Percentiles rank a stretch among this genome's conserved stretches.
Evolutionary conservation across 306 rosid species (phyloP).

Genomic region (Neltuma alba): DNA sequence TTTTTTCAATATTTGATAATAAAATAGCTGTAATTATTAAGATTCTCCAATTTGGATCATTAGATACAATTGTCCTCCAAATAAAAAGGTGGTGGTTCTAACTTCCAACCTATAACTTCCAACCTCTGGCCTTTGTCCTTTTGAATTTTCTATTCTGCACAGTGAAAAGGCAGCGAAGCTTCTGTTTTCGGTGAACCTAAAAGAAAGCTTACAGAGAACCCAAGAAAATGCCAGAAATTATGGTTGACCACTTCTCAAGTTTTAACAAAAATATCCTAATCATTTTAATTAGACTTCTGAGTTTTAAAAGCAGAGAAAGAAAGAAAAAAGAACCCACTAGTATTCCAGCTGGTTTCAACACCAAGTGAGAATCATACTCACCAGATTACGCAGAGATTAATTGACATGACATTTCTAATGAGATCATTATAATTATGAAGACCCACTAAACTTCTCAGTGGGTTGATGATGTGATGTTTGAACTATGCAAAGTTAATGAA

Average conservation of each 20-base stretch:
- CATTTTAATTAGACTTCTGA: conserved; percentile 59
- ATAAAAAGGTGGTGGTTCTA: conserved; percentile 47
- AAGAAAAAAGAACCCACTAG: conserved; percentile 49
- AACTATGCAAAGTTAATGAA: conserved; percentile 40
- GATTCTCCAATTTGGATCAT: neutral
- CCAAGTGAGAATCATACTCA: conserved; percentile 64
- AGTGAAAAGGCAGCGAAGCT: conserved; percentile 72
- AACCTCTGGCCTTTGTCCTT: conserved; percentile 1
- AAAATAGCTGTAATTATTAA: neutral
- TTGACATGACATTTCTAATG: conserved; percentile 65
- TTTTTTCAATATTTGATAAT: neutral
- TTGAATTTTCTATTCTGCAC: conserved; percentile 33
- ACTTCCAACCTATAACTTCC: conserved; percentile 40
- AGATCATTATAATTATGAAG: conserved; percentile 33
- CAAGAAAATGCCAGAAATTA: conserved; percentile 65
- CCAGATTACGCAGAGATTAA: conserved; percentile 58
- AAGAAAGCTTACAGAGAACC: conserved; percentile 55
- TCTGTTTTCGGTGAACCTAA: conserved; percentile 61
- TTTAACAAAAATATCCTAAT: conserved; percentile 54
- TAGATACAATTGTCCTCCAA: neutral
- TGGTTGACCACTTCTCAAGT: conserved; percentile 64
- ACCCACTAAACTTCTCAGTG: conserved; percentile 43
- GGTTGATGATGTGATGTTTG: conserved; percentile 45
- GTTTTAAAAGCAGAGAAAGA: neutral
- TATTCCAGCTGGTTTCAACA: conserved; percentile 89